Base-by-base conservation (phyloP, 257 asterid genomes). In the Verbascum thapsus region DNA sequence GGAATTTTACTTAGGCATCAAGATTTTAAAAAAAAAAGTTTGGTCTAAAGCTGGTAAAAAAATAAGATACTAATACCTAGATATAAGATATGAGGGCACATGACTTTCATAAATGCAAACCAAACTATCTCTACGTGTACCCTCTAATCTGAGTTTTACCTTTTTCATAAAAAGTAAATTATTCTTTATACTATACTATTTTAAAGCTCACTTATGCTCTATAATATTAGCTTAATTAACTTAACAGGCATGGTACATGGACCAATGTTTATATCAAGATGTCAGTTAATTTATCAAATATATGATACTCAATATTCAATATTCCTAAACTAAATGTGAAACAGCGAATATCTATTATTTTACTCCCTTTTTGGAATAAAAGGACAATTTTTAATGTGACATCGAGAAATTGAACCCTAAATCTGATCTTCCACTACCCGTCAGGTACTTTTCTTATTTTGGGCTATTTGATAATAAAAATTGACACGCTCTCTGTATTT, bases 121-220 rank as follows among this genome's bases (percentile, higher is more conserved):
- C 42, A 65, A 43, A 48, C n/a, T n/a, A 42, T 16, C 53, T 40
- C 30, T 70, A 75, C 73, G 76, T 70, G 76, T 71, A 65, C 72
- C 53, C 63, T 17, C 52, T 48, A 49, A 10, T 47, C 50, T 61
- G 5, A 26, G 32, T 26, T 45, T 42, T 30, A 10, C 23, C 53
- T 64, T 52, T 49, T 52, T 0, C 13, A 42, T 16, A 60, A 55
- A 41, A 23, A 15, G 43, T 23, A 12, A 10, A n/a, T n/a, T n/a
- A n/a, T n/a, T n/a, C n/a, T n/a, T n/a, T n/a, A 57, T 45, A 17
- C 26, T 26, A 26, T 26, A 5, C n/a, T n/a, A n/a, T n/a, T 26
- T 2, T 41, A 58, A 55, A 52, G 47, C 65, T 47, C 79, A 4
- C 64, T 74, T 74, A 69, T 69, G 51, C 44, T 41, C 69, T 74